phyloP scores from a whole-genome alignment of 768 basidiomycete genomes.

The Mrakia hoshinonis region DNA sequence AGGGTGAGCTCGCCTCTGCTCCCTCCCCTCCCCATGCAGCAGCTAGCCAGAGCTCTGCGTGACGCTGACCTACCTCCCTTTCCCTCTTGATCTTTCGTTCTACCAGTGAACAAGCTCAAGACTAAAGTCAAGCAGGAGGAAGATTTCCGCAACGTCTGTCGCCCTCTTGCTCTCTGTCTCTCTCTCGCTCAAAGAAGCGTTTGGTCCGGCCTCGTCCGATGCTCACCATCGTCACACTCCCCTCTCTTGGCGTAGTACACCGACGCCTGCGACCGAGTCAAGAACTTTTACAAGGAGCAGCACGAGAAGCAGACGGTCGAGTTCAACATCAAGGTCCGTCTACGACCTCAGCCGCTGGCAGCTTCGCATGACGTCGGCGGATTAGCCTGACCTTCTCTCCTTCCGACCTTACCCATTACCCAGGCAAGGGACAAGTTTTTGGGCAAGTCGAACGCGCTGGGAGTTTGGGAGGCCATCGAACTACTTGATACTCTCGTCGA shows the following conservation, averaged over 20 bases:
- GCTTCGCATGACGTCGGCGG: too few relatives aligned
- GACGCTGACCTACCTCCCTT: neutral
- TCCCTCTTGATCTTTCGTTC: neutral
- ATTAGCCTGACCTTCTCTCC: neutral
- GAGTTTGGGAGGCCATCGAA: slow-evolving; percentile 40
- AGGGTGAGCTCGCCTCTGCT: neutral
- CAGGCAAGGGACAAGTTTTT: slow-evolving; percentile 66
- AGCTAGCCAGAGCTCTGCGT: neutral
- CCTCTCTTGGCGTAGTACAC: slow-evolving; percentile 11
- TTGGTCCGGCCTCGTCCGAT: neutral
- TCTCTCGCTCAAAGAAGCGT: neutral
- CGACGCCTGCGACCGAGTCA: neutral
- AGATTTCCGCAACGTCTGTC: slow-evolving; percentile 14
- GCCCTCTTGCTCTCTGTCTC: too few relatives aligned
- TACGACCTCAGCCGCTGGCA: neutral
- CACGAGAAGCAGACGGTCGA: slow-evolving; percentile 67
- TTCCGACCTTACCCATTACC: too few relatives aligned
- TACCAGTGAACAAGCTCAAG: slow-evolving; percentile 1
- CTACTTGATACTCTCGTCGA: slow-evolving; percentile 75
- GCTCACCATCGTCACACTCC: neutral
- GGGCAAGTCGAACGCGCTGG: slow-evolving; percentile 62
- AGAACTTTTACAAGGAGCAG: slow-evolving; percentile 32
- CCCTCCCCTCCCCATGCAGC: neutral
- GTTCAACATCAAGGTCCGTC: slow-evolving; percentile 54
- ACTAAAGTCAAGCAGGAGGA: slow-evolving; percentile 7